These are phyloP conservation scores for Acephala macrosclerotiorum DNA, from an alignment of 2,329 filamentous ascomycete genomes.

Conservation along the genomic window DNA sequence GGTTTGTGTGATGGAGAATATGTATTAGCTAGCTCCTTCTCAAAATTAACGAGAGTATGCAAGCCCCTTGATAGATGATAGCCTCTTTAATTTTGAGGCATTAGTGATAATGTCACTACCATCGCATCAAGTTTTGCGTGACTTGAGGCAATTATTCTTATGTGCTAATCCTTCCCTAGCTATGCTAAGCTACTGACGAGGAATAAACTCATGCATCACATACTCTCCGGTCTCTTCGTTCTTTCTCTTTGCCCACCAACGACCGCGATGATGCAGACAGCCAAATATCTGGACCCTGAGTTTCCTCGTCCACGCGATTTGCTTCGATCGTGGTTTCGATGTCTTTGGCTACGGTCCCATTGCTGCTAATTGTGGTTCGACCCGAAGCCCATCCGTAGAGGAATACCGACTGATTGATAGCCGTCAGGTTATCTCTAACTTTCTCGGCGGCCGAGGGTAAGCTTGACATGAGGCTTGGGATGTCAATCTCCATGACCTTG, in stretches of 20 bases:
- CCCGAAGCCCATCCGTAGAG: constrained; percentile 68
- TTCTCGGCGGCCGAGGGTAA: constrained; percentile 54
- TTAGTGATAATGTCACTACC: no score
- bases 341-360: constrained; percentile 67
- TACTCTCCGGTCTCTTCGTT: constrained; percentile 24
- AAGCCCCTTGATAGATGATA: no score
- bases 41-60: no score
- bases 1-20: no score
- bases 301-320: constrained; percentile 53
- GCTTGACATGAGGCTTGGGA: constrained; percentile 44
- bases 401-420: constrained; percentile 73
- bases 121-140: no score
- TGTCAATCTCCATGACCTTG: constrained; percentile 55
- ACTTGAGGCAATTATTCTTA: no score
- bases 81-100: no score
- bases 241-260: constrained; percentile 71
- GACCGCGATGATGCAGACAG: constrained; percentile 69
- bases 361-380: constrained; percentile 70
- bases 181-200: no score
- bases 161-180: no score
- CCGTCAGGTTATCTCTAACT: constrained; percentile 57
- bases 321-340: constrained; percentile 66
- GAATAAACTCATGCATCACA: no score
- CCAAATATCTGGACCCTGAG: constrained; percentile 68
- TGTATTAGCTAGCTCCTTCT: no score